phyloP scores from a whole-genome alignment of 2,329 filamentous ascomycete genomes.

The Aspergillus proliferans region DNA sequence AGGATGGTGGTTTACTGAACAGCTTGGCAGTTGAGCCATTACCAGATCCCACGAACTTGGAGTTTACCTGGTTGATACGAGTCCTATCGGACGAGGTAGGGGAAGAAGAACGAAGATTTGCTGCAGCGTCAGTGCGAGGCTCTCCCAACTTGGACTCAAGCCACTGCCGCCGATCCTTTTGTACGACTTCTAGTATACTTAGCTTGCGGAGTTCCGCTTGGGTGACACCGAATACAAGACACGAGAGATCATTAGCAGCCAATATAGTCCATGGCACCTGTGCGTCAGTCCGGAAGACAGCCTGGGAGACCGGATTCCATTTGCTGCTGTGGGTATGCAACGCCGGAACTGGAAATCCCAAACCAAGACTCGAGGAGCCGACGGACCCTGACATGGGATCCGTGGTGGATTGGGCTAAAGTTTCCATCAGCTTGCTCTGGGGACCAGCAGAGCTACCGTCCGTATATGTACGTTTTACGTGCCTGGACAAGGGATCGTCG shows the following conservation, averaged over 20 bases:
- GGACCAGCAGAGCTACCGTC: conserved; percentile 69
- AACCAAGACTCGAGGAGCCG: conserved; percentile 28
- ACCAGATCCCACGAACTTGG: conserved; percentile 56
- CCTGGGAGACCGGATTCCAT: conserved; percentile 86
- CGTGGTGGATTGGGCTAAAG: conserved; percentile 71
- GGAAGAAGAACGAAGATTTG: conserved; percentile 19
- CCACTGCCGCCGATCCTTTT: conserved; percentile 83
- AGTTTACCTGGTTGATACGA: conserved; percentile 30
- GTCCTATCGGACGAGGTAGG: conserved; percentile 25
- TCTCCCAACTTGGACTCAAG: conserved; percentile 75
- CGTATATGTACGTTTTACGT: conserved; percentile 78
- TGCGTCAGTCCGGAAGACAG: conserved; percentile 94
- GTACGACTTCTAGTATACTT: conserved; percentile 90
- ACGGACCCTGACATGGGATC: conserved; percentile 37
- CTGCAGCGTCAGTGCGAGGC: conserved; percentile 48
- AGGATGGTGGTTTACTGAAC: conserved; percentile 70
- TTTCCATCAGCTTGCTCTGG: conserved; percentile 78
- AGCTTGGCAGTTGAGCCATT: conserved; percentile 83
- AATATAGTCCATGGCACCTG: conserved; percentile 91
- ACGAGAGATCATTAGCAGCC: conserved; percentile 91
- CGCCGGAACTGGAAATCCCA: conserved; percentile 42
- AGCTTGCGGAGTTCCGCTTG: conserved; percentile 89
- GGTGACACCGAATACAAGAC: conserved; percentile 98
- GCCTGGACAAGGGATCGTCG: conserved; percentile 49
- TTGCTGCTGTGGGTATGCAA: conserved; percentile 86